Evolutionary conservation across 208 protist species (phyloP), one percentile per base, ranked within the genome.

Genomic region (Naegleria gruberi): DNA sequence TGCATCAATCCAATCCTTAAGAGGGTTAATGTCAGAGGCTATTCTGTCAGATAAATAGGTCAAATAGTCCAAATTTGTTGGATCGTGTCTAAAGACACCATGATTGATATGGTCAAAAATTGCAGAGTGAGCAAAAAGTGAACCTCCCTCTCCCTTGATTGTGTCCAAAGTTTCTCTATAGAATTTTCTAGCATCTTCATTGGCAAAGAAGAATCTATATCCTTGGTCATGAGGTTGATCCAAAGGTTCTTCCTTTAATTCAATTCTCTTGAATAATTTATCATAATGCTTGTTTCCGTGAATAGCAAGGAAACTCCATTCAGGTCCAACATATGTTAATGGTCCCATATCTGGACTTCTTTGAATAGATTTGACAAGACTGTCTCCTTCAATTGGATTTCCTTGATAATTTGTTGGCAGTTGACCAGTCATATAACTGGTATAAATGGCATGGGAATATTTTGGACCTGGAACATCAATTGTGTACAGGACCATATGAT

Each of bases 371-470:
- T 43, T 46, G 45, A 89, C 6, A 4, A 89, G 46, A n/a, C 5
- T n/a, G 81, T 89, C 86, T 46, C 86, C 86, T n/a, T 77, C n/a
- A 37, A 89, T 89, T n/a, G 86, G 12, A n/a, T 73, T n/a, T 37
- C 86, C 86, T 77, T 43, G 10, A 89, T 89, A 89, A 89, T 89
- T 89, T 43, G 86, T 89, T 44, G 45, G 86, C 15, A 89, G 2
- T 34, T 89, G 45, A n/a, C 86, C 86, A 19, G 86, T 89, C 40
- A 89, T 41, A 8, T 77, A 89, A 46, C 19, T 40, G 3, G 86
- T 89, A 37, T 89, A 89, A 46, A 89, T 77, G 6, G 86, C 86
- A 45, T 89, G 86, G 12, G 86, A 89, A 77, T 89, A 89, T 77
- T 89, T 89, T 77, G 51, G 45, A 37, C 86, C 86, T 23, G 86